A percentile compares a stretch with the other conserved stretches of the same genome.
These are phyloP conservation scores for Striga asiatica DNA, from an alignment of 257 asterid genomes.

Conservation along the genomic window DNA sequence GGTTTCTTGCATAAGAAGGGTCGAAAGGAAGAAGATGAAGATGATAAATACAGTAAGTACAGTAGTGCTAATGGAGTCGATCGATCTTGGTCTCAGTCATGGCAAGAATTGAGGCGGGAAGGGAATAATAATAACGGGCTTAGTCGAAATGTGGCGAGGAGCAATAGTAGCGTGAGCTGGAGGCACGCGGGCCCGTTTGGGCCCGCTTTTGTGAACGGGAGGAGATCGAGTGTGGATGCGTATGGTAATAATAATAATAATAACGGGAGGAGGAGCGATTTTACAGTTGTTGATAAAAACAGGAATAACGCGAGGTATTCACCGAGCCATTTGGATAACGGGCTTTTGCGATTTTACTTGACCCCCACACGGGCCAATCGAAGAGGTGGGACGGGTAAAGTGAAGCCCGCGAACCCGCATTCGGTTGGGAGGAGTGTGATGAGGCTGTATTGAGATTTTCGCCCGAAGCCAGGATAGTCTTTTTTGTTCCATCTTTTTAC, in stretches of 20 bases:
- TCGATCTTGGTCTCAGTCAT: constrained; percentile 56
- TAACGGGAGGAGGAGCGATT: constrained; percentile 48
- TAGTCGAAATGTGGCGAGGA: too few species aligned
- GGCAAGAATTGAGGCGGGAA: constrained; percentile 16
- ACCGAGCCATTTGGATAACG: constrained; percentile 58
- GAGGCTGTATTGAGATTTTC: not conserved
- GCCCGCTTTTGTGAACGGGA: constrained; percentile 42
- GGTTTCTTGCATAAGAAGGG: constrained; percentile 50
- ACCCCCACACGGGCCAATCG: constrained; percentile 52
- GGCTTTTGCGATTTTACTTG: constrained; percentile 69
- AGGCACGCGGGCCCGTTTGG: constrained; percentile 36
- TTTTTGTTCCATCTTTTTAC: constrained; percentile 18
- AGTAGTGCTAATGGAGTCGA: constrained; percentile 74
- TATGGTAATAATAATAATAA: constrained; percentile 47
- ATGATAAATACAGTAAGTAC: constrained; percentile 23
- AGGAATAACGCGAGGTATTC: constrained; percentile 62
- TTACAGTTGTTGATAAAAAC: constrained; percentile 60
- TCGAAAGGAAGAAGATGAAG: constrained; percentile 51
- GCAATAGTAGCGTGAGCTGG: constrained; percentile 82
- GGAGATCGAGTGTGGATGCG: constrained; percentile 44
- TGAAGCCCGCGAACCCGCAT: not conserved
- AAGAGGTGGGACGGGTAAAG: not conserved
- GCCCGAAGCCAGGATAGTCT: too few species aligned
- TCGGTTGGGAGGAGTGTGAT: not conserved
- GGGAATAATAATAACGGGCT: constrained; percentile 30